Base-by-base conservation (phyloP, 805 yeast genomes). In the Naumovozyma castellii region DNA sequence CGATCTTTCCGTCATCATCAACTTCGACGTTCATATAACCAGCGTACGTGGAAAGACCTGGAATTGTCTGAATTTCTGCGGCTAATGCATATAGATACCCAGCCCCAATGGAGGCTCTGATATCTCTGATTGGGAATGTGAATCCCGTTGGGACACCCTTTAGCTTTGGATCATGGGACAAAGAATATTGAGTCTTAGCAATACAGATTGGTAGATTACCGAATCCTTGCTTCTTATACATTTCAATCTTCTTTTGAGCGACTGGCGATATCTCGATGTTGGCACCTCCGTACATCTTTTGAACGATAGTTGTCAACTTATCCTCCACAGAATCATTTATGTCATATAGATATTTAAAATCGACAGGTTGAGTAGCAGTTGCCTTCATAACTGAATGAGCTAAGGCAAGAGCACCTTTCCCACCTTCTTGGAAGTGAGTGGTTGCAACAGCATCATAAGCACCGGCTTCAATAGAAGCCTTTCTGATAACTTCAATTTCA, bases 21-120 rank as follows among this genome's bases (percentile, higher is more conserved):
- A 90, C 92, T 64, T 90, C 98, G 43, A 90, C 96, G 57, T 88
- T 84, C 95, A 90, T 85, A 70, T 84, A 90, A 18, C 97, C 97
- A 51, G 94, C 83, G 61, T 84, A 88, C 8, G 97, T 90, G 41
- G 97, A 94, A 57, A 90, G 70, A 44, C 98, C 98, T 19, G 98
- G 98, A 53, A 90, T 88, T 19, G 98, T 90, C 80, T 83, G 87
- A 55, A 90, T 90, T 65, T 90, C 95, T 41, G 94, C 97, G 14
- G 97, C 97, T 53, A 90, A 72, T 1, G 97, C 97, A 58, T 90
- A 92, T 59, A 90, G 72, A 66, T 90, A 90, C 8, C 97, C 97
- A 36, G 97, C 97, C 64, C 98, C 98, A 41, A 85, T 84, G 29
- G 95, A 82, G 32, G 90, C 88, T 65, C 94, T 81, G 47, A 90